Conservation (phyloP, 345 rosid genomes). For the Moricandia moricandioides region DNA sequence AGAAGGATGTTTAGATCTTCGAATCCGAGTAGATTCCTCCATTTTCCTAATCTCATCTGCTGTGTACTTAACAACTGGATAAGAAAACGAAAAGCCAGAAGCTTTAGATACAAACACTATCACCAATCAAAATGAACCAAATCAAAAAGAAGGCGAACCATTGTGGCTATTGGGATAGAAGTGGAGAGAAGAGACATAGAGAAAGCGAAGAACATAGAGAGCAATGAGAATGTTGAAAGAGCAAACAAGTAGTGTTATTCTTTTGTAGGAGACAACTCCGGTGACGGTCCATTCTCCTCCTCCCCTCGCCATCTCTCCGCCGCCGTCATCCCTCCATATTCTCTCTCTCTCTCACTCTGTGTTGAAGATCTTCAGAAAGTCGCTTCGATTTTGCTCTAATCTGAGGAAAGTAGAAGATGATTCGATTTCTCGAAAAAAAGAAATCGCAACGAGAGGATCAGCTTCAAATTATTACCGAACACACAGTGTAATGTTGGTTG, state of each 20-base stretch:
- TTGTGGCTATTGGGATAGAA: conserved; percentile 51
- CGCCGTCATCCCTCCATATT: conserved; percentile 53
- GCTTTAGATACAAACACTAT: background rate
- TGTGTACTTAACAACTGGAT: conserved; percentile 64
- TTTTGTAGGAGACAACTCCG: conserved; percentile 68
- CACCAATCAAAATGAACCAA: background rate
- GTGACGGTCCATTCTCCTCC: conserved; percentile 50
- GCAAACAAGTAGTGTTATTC: conserved; percentile 75
- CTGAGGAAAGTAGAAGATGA: conserved; percentile 13
- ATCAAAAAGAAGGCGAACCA: conserved; percentile 17
- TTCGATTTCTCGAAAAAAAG: conserved; percentile 18
- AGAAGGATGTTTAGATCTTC: conserved; percentile 62
- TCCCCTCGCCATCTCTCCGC: conserved; percentile 59
- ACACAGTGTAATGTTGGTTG: background rate
- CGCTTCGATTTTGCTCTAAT: conserved; percentile 18
- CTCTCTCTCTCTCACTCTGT: background rate
- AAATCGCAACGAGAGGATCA: conserved; percentile 9
- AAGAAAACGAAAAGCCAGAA: background rate
- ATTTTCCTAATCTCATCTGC: conserved; percentile 82
- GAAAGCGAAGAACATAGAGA: conserved; percentile 82
- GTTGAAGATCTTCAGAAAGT: background rate
- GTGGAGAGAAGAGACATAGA: conserved; percentile 79
- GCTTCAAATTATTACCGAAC: background rate
- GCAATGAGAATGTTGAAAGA: conserved; percentile 85
- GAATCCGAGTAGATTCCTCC: conserved; percentile 86